Percentiles rank a stretch among this genome's conserved stretches.
phyloP scores from a whole-genome alignment of 78 protist species.

The Andalucia godoyi region DNA sequence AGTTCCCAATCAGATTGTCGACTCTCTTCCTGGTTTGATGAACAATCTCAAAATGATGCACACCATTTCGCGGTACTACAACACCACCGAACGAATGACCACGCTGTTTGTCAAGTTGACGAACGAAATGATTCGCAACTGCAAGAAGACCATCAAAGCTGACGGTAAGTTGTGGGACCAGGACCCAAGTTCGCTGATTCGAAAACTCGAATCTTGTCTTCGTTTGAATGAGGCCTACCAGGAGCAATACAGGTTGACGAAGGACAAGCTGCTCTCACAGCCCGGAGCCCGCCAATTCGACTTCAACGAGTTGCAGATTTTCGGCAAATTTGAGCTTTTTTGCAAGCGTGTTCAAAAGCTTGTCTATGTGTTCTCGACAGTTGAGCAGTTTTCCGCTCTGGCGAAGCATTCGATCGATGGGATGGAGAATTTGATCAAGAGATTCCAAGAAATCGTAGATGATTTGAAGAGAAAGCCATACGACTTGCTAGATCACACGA shows the following conservation, averaged over 20 bases:
- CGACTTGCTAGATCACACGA: constrained; percentile 51
- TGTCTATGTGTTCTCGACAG: constrained; percentile 36
- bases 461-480: constrained; percentile 36
- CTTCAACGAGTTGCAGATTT: constrained; percentile 36
- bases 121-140: constrained; percentile 62
- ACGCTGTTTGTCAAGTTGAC: constrained; percentile 68
- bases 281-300: constrained; percentile 52
- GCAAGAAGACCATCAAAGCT: constrained; percentile 13
- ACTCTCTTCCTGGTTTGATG: constrained; percentile 41
- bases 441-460: constrained; percentile 18
- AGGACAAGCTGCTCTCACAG: constrained; percentile 5
- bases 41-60: constrained; percentile 55
- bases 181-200: not conserved
- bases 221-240: constrained; percentile 18
- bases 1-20: constrained; percentile 33
- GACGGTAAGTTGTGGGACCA: constrained; percentile 23
- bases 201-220: constrained; percentile 6
- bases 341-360: constrained; percentile 51
- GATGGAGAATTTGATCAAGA: constrained; percentile 17
- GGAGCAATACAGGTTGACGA: not conserved
- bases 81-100: constrained; percentile 53
- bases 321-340: constrained; percentile 63
- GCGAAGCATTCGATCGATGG: constrained; percentile 22
- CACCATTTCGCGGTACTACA: constrained; percentile 58
- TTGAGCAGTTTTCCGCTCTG: constrained; percentile 38